These are phyloP conservation scores for Ustilago loliicola DNA, from an alignment of 1,284 basidiomycete genomes.

Conservation along the genomic window DNA sequence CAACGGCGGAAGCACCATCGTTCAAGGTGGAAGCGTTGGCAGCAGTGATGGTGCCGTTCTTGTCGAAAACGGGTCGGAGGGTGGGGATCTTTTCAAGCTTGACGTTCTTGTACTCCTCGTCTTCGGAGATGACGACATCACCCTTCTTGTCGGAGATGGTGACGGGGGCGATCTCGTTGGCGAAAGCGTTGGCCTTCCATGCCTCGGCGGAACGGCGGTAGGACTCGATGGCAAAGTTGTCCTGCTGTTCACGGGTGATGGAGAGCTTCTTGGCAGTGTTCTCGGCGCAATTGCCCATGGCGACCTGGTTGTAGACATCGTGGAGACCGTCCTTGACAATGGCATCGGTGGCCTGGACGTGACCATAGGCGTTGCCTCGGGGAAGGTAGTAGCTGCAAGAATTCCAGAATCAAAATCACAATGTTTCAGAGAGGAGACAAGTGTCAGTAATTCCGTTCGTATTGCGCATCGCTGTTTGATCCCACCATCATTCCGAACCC, in stretches of 20 bases:
- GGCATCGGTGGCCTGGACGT: constrained; percentile 87
- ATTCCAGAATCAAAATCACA: too few relatives aligned
- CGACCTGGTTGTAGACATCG: constrained; percentile 60
- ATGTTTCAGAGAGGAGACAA: not conserved
- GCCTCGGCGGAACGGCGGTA: constrained; percentile 92
- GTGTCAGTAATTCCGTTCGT: not conserved
- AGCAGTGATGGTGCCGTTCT: constrained; percentile 72
- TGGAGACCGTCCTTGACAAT: constrained; percentile 89
- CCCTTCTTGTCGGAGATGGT: constrained; percentile 84
- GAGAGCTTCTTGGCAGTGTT: constrained; percentile 71
- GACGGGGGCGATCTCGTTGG: constrained; percentile 91
- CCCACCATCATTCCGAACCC: not conserved
- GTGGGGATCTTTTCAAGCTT: constrained; percentile 71
- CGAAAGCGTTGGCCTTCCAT: constrained; percentile 87
- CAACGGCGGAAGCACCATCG: constrained; percentile 72
- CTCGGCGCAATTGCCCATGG: constrained; percentile 71
- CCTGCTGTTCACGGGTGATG: constrained; percentile 71
- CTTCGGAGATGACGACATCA: constrained; percentile 84
- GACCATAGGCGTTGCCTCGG: constrained; percentile 88
- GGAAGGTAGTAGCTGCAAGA: constrained; percentile 85
- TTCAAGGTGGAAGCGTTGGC: constrained; percentile 72
- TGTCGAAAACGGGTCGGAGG: constrained; percentile 72
- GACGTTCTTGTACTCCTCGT: constrained; percentile 89
- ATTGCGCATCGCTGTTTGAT: not conserved
- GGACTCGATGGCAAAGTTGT: constrained; percentile 86